phyloP scores from a whole-genome alignment of 2,329 filamentous ascomycete genomes.

The Fusarium fujikuroi region DNA sequence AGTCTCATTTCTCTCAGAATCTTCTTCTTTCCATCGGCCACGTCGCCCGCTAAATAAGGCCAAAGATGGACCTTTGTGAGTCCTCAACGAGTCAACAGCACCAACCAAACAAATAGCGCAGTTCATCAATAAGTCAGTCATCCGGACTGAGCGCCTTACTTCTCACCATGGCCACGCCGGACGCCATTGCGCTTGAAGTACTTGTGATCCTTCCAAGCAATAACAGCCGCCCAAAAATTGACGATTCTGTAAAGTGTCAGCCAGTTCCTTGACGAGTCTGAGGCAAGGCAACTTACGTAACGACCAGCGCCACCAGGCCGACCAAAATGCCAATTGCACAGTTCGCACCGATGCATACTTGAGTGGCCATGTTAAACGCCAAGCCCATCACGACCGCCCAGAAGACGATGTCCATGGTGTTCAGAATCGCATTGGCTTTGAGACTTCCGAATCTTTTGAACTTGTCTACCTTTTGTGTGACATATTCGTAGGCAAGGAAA shows the following conservation, averaged over 20 bases:
- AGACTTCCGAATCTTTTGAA: slow-evolving; percentile 37
- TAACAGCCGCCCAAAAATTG: slow-evolving; percentile 19
- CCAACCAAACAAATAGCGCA: fast-evolving
- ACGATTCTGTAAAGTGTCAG: neutral
- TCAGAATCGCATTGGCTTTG: slow-evolving; percentile 40
- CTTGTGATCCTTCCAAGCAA: slow-evolving; percentile 14
- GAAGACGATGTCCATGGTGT: slow-evolving; percentile 42
- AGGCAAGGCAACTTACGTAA: neutral
- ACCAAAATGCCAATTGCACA: slow-evolving; percentile 31
- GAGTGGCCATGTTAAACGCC: slow-evolving; percentile 24
- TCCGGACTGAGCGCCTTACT: neutral
- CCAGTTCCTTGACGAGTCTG: fast-evolving
- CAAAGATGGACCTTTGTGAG: too few species aligned
- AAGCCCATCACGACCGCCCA: slow-evolving; percentile 44
- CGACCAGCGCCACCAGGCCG: slow-evolving; percentile 3
- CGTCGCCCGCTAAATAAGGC: too few species aligned
- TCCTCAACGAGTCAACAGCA: neutral
- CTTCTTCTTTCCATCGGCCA: too few species aligned
- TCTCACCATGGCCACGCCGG: neutral
- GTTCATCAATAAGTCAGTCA: too few species aligned
- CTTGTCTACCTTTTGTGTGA: slow-evolving; percentile 43
- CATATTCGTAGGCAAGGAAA: slow-evolving; percentile 27
- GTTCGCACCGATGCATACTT: slow-evolving; percentile 21
- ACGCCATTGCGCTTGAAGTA: slow-evolving; percentile 3
- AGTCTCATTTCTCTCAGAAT: too few species aligned